A percentile compares a stretch with the other conserved stretches of the same genome.
Conservation (phyloP, 805 yeast genomes). For the Candida coleopterorum region DNA sequence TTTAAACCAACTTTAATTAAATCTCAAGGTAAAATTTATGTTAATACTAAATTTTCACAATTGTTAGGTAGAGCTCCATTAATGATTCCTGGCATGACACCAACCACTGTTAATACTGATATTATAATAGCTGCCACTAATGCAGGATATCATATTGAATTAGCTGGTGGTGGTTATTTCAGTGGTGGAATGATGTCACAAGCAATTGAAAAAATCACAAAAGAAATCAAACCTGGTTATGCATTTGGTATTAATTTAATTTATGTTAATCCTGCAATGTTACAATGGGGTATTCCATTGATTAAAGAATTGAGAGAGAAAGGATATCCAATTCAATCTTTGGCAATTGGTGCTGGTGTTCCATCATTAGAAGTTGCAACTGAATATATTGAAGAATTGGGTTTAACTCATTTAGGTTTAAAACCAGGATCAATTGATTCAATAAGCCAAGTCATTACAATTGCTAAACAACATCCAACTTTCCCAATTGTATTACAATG, state of each 20-base stretch:
- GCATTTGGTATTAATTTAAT: slow-evolving; percentile 90
- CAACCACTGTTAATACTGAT: slow-evolving; percentile 91
- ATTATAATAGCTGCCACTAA: slow-evolving; percentile 91
- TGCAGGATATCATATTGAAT: slow-evolving; percentile 95
- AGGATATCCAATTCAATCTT: slow-evolving; percentile 94
- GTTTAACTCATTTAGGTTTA: slow-evolving; percentile 89
- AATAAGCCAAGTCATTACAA: slow-evolving; percentile 76
- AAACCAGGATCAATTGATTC: slow-evolving; percentile 98
- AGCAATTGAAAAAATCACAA: slow-evolving; percentile 73
- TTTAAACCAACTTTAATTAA: slow-evolving; percentile 81
- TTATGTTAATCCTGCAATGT: slow-evolving; percentile 94
- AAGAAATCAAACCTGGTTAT: slow-evolving; percentile 68
- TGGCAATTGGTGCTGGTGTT: slow-evolving; percentile 99
- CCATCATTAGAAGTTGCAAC: slow-evolving; percentile 96
- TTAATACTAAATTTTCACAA: slow-evolving; percentile 91
- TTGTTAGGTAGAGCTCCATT: slow-evolving; percentile 92
- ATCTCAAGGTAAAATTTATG: slow-evolving; percentile 73
- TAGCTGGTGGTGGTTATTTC: slow-evolving; percentile 99
- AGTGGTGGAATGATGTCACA: slow-evolving; percentile 60
- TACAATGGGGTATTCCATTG: slow-evolving; percentile 98
- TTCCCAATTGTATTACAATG: slow-evolving; percentile 98
- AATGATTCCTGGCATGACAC: slow-evolving; percentile 99
- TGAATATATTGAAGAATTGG: slow-evolving; percentile 90
- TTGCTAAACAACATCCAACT: slow-evolving; percentile 91
- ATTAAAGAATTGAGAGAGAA: slow-evolving; percentile 80